Evolutionary conservation across 768 basidiomycete species (phyloP), one percentile per base, ranked within the genome.

Genomic region (Suillus alpinus): DNA sequence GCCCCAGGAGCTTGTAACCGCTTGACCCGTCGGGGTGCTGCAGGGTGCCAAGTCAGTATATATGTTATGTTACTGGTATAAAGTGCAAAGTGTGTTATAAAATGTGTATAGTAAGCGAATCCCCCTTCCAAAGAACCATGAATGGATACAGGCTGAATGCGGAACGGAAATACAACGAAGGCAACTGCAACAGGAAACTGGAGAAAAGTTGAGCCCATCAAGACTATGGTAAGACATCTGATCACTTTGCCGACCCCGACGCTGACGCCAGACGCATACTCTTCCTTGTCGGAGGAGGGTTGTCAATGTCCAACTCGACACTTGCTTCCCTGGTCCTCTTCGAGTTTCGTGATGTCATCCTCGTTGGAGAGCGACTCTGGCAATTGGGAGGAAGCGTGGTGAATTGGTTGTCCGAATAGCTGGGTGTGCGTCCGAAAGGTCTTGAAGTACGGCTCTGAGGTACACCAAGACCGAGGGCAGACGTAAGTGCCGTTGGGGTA

Each of bases 301-400:
- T 40, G 57, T 58, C 64, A 3, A 32, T 36, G 9, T 75, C 71
- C 2, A 26, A 0, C 13, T 23, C 32, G 10, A 66, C 66, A 37
- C 62, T 62, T 46, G 29, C 52, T 1, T 70, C 68, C 39, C 73
- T 62, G 4, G 58, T 63, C 4, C 72, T 66, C 59, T 73, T 73
- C 18, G 62, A 67, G 61, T 34, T 68, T 26, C 53, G 53, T 37
- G n/a, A 39, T n/a, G 73, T 65, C 62, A 61, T 73, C 2, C 73
- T 66, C n/a, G 73, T 53, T 20, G 72, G 72, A 18, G 72, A 73
- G 59, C 65, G 65, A 0, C 65, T 65, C n/a, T 73, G 61, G 47
- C 69, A 82, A 32, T 69, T 65, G 14, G 71, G 69, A 1, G 78
- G 67, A 6, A 85, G 81, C 0, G 80, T 78, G 36, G 77, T 83